Evolutionary conservation across 768 basidiomycete species (phyloP).

Genomic region (Coprinopsis strossmayeri): DNA sequence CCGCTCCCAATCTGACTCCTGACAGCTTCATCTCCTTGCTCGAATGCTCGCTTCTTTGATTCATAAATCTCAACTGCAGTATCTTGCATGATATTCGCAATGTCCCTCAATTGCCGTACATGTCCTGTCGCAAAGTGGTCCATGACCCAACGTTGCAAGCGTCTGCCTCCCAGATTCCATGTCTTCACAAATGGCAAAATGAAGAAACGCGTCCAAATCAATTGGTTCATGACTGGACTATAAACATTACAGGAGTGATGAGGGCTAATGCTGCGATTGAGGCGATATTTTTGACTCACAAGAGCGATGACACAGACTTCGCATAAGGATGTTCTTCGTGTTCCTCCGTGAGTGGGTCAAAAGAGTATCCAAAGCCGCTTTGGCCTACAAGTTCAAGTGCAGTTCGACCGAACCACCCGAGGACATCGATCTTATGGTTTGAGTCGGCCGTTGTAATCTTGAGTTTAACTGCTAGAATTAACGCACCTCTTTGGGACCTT

Average conservation of each 20-base stretch:
- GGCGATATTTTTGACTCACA: no score
- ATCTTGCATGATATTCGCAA: constrained; percentile 28
- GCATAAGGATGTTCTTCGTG: constrained; percentile 23
- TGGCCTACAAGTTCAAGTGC: constrained; percentile 46
- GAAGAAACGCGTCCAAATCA: no score
- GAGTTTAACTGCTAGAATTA: neutral
- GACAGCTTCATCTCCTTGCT: constrained; percentile 27
- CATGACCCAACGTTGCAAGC: constrained; percentile 26
- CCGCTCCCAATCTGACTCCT: constrained; percentile 28
- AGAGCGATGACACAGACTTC: constrained; percentile 21
- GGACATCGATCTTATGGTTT: constrained; percentile 34
- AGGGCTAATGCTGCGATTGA: no score
- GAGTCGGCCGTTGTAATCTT: neutral
- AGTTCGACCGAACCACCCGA: constrained; percentile 33
- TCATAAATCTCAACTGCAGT: constrained; percentile 29
- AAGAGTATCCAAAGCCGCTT: constrained; percentile 40
- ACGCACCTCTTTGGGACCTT: constrained; percentile 25
- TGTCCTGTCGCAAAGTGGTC: constrained; percentile 24
- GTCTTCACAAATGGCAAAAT: no score
- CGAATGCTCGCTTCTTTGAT: constrained; percentile 29
- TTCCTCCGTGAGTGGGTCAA: constrained; percentile 30
- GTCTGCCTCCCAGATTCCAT: no score
- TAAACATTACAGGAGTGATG: no score
- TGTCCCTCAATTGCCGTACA: constrained; percentile 23
- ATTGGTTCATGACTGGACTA: no score